Base-by-base conservation (phyloP, 495 filamentous ascomycete species). In the Annulohypoxylon nitens region DNA sequence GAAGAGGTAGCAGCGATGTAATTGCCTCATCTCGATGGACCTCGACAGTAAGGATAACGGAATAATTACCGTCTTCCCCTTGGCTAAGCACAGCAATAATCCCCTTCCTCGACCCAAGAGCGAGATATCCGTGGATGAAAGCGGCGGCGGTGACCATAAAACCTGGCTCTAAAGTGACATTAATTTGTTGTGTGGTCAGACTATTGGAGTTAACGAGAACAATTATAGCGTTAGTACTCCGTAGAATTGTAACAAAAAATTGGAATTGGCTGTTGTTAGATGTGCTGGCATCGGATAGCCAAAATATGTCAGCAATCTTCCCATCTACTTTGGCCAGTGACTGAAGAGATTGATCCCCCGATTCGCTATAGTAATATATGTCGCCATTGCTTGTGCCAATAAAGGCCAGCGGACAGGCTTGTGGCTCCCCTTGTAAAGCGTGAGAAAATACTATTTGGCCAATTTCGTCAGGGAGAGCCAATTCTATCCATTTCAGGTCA, bases 41-140 rank as follows among this genome's bases (percentile, higher is more conserved):
- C 66, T 83, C 67, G 12, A 78, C 75, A 41, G 77, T 76, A 67
- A 79, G 45, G 23, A 75, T 70, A 45, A 73, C 70, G 26, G 79
- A 65, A 10, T 83, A 73, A 4, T 76, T 23, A 16, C 74, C 73
- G 12, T 78, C 77, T 1, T 74, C 75, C 12, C 18, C 53, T 34
- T 23, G 34, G 34, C 78, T 71, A 64, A 90, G 93, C 3, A 91
- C 70, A 0, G 85, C 85, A 62, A 94, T 72, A 0, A 81, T 81
- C 33, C 93, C 93, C 26, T 80, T 78, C 34, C 91, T 86, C 7
- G 91, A 92, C 3, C 95, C 95, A 0, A 97, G 75, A 25, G 91
- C 75, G n/a, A 94, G 77, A 48, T 86, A 82, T 33, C 80, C 61
- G 0, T 80, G 75, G 37, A 80, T 71, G 14, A 81, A 77, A 6